Evolutionary conservation across 208 protist genomes (phyloP), one percentile per base, ranked within the genome.

Genomic region (Naegleria gruberi): DNA sequence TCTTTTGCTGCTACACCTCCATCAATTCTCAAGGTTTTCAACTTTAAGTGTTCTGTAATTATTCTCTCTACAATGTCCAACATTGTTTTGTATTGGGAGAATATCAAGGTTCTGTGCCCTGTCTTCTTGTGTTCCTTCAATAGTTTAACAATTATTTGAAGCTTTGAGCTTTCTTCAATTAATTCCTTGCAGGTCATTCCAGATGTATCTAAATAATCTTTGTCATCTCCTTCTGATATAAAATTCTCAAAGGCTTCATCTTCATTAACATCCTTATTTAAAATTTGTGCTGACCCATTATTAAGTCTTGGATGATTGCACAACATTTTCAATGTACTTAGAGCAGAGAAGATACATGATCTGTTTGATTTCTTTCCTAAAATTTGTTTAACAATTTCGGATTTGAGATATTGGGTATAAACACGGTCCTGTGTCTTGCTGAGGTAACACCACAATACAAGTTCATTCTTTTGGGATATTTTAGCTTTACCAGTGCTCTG

Each of bases 391-490:
- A 89, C 46, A 34, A 41, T 26, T 3, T 89, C 46, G 2, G 8
- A 41, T 7, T 15, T 74, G 12, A 89, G 26, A n/a, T 45, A 89
- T 0, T 55, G 6, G 15, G 8, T 23, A 42, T 89, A 89, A 8
- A 74, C 0, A 23, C 5, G 5, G 12, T 43, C 30, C 30, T 89
- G 85, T 8, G 8, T 8, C 2, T 74, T 74, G 0, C 12, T 44
- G 7, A 89, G 26, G 30, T 26, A 41, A 7, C 17, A 23, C 85
- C 85, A 89, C 0, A 89, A 0, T 10, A 89, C 30, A 12, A 89
- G 40, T 42, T 89, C 85, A 74, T 89, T 89, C 12, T 89, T 89
- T 44, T 74, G 85, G 15, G 45, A 87, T 23, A 87, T 65, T 4
- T 30, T 17, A 37, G 83, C 45, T 87, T 87, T 87, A 41, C 10